These are phyloP conservation scores for Isatis lusitanica DNA, from an alignment of 441 rosid genomes.

Conservation along the genomic window DNA sequence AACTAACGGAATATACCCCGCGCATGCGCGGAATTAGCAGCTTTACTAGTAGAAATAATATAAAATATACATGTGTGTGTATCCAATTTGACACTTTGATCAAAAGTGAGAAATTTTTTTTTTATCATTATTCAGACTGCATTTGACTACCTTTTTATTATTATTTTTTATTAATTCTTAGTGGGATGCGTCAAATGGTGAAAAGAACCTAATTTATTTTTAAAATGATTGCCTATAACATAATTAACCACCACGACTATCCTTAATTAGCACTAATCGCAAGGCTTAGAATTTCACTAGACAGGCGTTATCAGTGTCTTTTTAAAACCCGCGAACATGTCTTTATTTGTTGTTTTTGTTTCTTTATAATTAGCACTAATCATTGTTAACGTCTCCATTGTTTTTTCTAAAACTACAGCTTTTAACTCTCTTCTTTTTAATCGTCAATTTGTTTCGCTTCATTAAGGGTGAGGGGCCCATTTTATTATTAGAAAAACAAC, in stretches of 20 bases:
- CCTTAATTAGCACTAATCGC: slow-evolving; percentile 21
- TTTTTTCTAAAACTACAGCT: background rate
- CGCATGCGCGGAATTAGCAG: too few relatives aligned
- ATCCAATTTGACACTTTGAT: background rate
- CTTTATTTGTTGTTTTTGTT: slow-evolving; percentile 18
- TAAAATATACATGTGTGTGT: background rate
- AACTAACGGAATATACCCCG: too few relatives aligned
- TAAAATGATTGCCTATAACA: background rate
- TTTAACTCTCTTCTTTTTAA: background rate
- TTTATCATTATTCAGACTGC: slow-evolving; percentile 10
- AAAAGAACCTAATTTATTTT: background rate
- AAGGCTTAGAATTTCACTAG: slow-evolving; percentile 22
- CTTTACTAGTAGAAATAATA: background rate
- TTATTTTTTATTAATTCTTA: background rate
- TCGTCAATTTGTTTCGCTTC: slow-evolving; percentile 22
- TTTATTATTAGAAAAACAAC: slow-evolving; percentile 16
- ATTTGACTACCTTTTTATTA: slow-evolving; percentile 11
- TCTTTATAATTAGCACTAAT: slow-evolving; percentile 24
- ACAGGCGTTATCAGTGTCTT: slow-evolving; percentile 31
- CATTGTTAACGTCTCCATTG: slow-evolving; percentile 28
- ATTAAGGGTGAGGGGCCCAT: slow-evolving; percentile 31
- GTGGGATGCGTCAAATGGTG: background rate
- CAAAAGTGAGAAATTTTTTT: background rate
- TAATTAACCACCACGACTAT: slow-evolving; percentile 7
- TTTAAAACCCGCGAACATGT: slow-evolving; percentile 24